Percentiles rank a stretch among this genome's conserved stretches.
phyloP scores from a whole-genome alignment of 2,329 filamentous ascomycete genomes.

The Aspergillus ibericus region DNA sequence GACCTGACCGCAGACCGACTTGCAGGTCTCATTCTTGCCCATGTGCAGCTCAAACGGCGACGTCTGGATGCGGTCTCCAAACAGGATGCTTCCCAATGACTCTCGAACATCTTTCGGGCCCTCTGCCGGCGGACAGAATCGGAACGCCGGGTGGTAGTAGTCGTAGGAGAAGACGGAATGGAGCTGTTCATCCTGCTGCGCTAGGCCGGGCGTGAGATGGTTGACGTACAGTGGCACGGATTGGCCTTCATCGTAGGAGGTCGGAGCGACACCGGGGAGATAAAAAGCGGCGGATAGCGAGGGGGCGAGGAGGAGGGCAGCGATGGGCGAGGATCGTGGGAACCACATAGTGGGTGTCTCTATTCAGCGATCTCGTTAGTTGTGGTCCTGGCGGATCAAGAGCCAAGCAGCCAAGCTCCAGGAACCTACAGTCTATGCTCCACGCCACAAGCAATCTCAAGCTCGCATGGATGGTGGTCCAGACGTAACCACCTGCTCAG shows the following conservation, averaged over 20 bases:
- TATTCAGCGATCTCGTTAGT: constrained; percentile 15
- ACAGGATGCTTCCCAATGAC: constrained; percentile 91
- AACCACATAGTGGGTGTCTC: constrained; percentile 37
- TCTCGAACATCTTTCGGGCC: constrained; percentile 80
- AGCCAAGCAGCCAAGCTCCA: neutral
- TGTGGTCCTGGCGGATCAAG: constrained; percentile 10
- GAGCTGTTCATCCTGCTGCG: constrained; percentile 72
- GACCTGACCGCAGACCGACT: constrained; percentile 68
- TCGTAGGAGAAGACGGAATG: constrained; percentile 95
- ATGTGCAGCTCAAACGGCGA: constrained; percentile 89
- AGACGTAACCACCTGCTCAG: neutral
- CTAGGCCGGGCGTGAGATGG: constrained; percentile 81
- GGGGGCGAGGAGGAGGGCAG: constrained; percentile 32
- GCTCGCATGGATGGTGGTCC: constrained; percentile 10
- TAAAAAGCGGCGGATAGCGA: constrained; percentile 72
- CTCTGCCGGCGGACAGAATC: constrained; percentile 79
- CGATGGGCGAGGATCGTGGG: constrained; percentile 30
- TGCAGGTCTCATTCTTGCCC: constrained; percentile 84
- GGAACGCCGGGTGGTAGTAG: constrained; percentile 86
- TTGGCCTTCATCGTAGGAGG: constrained; percentile 80
- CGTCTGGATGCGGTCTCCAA: constrained; percentile 96
- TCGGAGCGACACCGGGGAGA: constrained; percentile 91
- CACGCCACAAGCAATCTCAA: constrained; percentile 13
- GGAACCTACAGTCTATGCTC: constrained; percentile 21
- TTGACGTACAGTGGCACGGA: constrained; percentile 88